A percentile compares a stretch with the other conserved stretches of the same genome.
phyloP scores from a whole-genome alignment of 441 rosid genomes.

The Daphne laureola region DNA sequence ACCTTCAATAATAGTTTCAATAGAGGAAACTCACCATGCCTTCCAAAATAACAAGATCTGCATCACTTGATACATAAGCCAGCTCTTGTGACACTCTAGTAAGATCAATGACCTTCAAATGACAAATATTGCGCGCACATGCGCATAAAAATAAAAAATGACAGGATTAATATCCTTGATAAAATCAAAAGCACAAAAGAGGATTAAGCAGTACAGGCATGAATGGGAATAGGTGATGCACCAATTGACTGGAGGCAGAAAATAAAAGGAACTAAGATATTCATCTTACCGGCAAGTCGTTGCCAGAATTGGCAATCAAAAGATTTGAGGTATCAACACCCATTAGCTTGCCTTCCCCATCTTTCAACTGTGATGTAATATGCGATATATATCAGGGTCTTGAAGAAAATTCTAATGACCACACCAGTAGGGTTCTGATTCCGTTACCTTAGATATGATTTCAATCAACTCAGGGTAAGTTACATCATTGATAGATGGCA shows the following conservation, averaged over 20 bases:
- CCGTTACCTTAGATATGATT: slow-evolving; percentile 65
- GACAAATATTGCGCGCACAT: background rate
- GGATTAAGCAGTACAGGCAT: no score
- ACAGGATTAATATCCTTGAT: no score
- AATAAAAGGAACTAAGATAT: no score
- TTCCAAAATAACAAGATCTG: slow-evolving; percentile 86
- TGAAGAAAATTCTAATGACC: background rate
- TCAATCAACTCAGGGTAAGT: slow-evolving; percentile 76
- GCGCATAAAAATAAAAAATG: no score
- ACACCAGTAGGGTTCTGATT: slow-evolving; percentile 4
- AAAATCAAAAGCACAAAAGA: no score
- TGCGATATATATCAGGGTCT: slow-evolving; percentile 23
- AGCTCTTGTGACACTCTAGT: slow-evolving; percentile 77
- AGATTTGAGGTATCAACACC: slow-evolving; percentile 82
- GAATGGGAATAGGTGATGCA: no score
- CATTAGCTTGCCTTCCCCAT: slow-evolving; percentile 56
- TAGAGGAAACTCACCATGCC: slow-evolving; percentile 73
- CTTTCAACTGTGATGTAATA: slow-evolving; percentile 59
- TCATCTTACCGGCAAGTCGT: slow-evolving; percentile 80
- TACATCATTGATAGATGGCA: slow-evolving; percentile 91
- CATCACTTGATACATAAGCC: slow-evolving; percentile 70
- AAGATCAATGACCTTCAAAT: slow-evolving; percentile 84
- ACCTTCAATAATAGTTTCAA: slow-evolving; percentile 2
- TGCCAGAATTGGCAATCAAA: slow-evolving; percentile 85
- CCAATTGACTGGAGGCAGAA: no score